Percentiles rank a stretch among this genome's conserved stretches.
phyloP scores from a whole-genome alignment of 1,284 basidiomycete species.

The Puccinia novopanici region DNA sequence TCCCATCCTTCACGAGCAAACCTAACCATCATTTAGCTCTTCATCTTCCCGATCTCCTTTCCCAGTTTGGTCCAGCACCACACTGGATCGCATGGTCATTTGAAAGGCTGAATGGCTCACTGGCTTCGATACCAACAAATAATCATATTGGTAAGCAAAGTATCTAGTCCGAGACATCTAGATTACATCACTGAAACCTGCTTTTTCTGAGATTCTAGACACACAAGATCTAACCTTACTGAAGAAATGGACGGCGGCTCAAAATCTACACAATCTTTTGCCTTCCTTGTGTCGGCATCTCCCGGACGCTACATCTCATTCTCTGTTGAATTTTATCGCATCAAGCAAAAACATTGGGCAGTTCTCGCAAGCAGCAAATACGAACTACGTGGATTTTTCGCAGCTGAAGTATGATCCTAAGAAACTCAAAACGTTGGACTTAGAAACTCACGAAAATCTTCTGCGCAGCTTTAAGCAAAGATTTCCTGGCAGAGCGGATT shows the following conservation, averaged over 20 bases:
- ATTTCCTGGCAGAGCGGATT: neutral
- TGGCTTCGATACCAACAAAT: conserved; percentile 63
- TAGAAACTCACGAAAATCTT: conserved; percentile 10
- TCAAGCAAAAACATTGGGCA: conserved; percentile 18
- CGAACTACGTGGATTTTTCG: neutral
- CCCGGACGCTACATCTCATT: neutral
- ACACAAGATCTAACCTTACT: conserved; percentile 6
- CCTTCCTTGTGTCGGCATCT: neutral
- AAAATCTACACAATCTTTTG: conserved; percentile 4
- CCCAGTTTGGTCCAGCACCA: conserved; percentile 22
- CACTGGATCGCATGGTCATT: conserved; percentile 41
- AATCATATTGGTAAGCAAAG: conserved; percentile 1
- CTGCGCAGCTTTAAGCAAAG: neutral
- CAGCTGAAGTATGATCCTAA: conserved; percentile 7
- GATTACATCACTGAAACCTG: neutral
- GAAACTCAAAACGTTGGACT: conserved; percentile 24
- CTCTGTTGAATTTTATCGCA: conserved; percentile 15
- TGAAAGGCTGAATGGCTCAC: conserved; percentile 32
- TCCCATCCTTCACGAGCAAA: neutral
- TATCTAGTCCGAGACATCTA: neutral
- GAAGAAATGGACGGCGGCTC: neutral
- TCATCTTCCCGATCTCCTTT: conserved; percentile 33
- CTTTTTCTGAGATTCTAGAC: neutral
- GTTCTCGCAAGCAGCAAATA: conserved; percentile 17
- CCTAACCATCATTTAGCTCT: conserved; percentile 46